A percentile compares a stretch with the other conserved stretches of the same genome.
Evolutionary conservation across 306 rosid species (phyloP).

Genomic region (Abrus pulchellus): DNA sequence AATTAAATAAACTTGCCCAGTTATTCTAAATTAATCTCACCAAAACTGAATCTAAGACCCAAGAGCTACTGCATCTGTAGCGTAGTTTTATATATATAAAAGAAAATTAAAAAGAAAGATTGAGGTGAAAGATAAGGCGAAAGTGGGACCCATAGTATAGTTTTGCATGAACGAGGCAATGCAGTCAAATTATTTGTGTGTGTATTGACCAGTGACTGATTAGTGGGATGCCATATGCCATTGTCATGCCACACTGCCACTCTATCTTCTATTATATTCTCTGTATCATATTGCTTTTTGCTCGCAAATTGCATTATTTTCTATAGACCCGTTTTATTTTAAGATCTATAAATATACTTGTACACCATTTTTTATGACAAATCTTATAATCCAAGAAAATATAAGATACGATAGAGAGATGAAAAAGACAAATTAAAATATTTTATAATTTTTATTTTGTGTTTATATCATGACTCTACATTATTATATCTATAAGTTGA

Average conservation of each 20-base stretch:
- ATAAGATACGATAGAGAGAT: too few species aligned
- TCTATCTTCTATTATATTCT: too few species aligned
- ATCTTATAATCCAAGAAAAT: too few species aligned
- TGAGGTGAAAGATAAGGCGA: not conserved
- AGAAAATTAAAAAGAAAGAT: not conserved
- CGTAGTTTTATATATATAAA: too few species aligned
- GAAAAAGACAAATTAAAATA: too few species aligned
- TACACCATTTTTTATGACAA: too few species aligned
- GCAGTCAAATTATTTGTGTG: constrained; percentile 52
- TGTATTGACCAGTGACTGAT: constrained; percentile 47
- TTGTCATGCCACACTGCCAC: constrained; percentile 11
- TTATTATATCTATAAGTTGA: too few species aligned
- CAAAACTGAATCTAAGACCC: constrained; percentile 34
- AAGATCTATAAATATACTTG: too few species aligned
- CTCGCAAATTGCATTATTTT: not conserved
- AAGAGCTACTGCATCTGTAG: not conserved
- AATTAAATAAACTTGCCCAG: not conserved
- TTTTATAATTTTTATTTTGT: too few species aligned
- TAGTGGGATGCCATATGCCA: constrained; percentile 48
- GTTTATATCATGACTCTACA: too few species aligned
- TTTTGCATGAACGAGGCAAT: constrained; percentile 47
- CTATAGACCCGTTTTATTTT: too few species aligned
- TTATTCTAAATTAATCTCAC: not conserved
- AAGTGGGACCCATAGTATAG: constrained; percentile 43
- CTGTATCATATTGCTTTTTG: too few species aligned